phyloP scores from a whole-genome alignment of 768 basidiomycete genomes.

The Lanmaoa rubissima region DNA sequence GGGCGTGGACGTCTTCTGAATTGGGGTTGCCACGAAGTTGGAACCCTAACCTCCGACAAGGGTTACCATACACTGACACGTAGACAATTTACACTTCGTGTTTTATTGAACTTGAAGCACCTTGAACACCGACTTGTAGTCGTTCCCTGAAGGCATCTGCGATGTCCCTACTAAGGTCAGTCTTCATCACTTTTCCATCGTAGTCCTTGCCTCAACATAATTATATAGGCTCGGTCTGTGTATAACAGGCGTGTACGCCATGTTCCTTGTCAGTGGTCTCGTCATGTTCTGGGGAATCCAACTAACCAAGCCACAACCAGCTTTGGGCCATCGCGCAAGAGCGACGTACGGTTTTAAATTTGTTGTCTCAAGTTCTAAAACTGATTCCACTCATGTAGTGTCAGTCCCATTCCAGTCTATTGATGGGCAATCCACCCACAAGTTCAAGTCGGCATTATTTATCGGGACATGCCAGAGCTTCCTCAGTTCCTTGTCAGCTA shows the following conservation, averaged over 20 bases:
- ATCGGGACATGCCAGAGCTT: constrained; percentile 83
- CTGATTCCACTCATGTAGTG: constrained; percentile 42
- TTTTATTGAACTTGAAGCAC: neutral
- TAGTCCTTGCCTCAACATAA: neutral
- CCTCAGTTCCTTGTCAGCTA: constrained; percentile 71
- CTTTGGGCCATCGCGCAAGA: constrained; percentile 95
- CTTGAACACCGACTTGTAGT: neutral
- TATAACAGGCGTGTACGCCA: constrained; percentile 85
- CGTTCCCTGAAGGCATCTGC: neutral
- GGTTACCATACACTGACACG: constrained; percentile 27
- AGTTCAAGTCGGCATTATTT: constrained; percentile 84
- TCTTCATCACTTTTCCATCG: neutral
- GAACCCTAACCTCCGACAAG: constrained; percentile 17
- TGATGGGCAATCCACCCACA: constrained; percentile 59
- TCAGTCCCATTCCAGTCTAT: constrained; percentile 80
- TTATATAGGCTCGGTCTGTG: constrained; percentile 64
- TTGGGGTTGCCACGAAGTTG: neutral
- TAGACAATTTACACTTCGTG: constrained; percentile 6
- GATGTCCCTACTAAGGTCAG: constrained; percentile 31
- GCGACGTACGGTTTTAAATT: constrained; percentile 54
- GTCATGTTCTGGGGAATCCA: neutral
- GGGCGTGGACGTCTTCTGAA: too few species aligned
- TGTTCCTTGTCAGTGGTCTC: constrained; percentile 72
- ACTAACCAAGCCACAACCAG: constrained; percentile 37
- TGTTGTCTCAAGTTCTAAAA: neutral